phyloP scores from a whole-genome alignment of 2,329 filamentous ascomycete species.

The Blastomyces percursus region DNA sequence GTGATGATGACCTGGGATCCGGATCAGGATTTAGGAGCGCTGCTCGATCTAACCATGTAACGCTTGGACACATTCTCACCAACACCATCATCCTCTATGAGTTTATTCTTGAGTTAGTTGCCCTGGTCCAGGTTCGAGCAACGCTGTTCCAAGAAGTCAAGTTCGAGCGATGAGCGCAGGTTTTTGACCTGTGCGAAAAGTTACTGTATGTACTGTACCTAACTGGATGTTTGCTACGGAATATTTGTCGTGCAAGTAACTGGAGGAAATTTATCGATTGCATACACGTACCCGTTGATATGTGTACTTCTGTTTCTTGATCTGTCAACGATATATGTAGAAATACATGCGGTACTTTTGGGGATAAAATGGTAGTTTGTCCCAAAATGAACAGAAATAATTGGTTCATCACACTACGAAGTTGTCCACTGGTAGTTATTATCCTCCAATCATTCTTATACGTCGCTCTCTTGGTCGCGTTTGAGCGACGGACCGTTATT shows the following conservation, averaged over 20 bases:
- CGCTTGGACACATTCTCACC: slow-evolving; percentile 66
- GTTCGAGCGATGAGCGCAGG: neutral
- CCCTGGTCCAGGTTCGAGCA: slow-evolving; percentile 62
- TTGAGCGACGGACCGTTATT: no score
- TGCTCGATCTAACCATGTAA: slow-evolving; percentile 40
- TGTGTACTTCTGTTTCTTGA: neutral
- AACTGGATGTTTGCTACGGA: no score
- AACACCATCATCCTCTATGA: slow-evolving; percentile 71
- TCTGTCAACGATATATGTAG: neutral
- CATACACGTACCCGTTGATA: no score
- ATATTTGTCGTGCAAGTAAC: no score
- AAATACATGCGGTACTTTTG: neutral
- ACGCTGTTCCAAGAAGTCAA: slow-evolving; percentile 66
- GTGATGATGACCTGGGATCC: slow-evolving; percentile 4
- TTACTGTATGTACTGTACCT: neutral
- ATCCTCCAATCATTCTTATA: neutral
- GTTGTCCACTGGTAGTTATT: neutral
- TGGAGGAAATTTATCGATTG: no score
- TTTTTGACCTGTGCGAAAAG: no score
- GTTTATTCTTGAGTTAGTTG: slow-evolving; percentile 66
- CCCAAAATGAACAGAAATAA: neutral
- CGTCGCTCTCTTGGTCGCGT: no score
- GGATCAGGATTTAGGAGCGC: slow-evolving; percentile 12
- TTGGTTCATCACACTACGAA: neutral
- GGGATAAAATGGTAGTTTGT: neutral